Percentiles rank a stretch among this genome's conserved stretches.
Conservation (phyloP, 2,329 filamentous ascomycete species). For the Neocucurbitaria cava region DNA sequence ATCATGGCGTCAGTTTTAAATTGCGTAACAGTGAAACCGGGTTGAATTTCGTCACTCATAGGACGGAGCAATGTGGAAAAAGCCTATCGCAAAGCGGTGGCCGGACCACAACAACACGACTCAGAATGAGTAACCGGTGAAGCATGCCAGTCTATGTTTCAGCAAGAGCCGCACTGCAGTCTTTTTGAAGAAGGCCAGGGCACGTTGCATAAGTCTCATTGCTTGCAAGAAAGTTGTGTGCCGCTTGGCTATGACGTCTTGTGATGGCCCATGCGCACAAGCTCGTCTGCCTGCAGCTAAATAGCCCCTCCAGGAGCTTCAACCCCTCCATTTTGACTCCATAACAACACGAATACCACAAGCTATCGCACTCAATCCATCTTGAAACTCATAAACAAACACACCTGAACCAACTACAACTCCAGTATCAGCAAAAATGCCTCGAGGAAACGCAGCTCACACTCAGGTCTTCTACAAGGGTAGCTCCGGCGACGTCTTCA, state of each 20-base stretch:
- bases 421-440: slow-evolving; percentile 33
- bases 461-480: slow-evolving; percentile 90
- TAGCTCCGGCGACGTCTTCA: slow-evolving; percentile 67
- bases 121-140: background rate
- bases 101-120: background rate
- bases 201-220: background rate
- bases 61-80: background rate
- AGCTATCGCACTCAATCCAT: background rate
- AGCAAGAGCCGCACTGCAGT: slow-evolving; percentile 24
- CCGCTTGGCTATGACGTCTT: slow-evolving; percentile 45
- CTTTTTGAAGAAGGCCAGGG: slow-evolving; percentile 1
- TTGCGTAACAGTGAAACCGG: background rate
- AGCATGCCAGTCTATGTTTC: slow-evolving; percentile 7
- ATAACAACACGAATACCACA: slow-evolving; percentile 6
- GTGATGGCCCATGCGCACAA: slow-evolving; percentile 26
- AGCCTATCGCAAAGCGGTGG: background rate
- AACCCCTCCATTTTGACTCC: slow-evolving; percentile 26
- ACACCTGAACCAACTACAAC: background rate
- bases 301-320: slow-evolving; percentile 45
- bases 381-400: background rate
- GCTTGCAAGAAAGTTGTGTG: background rate
- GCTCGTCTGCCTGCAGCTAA: slow-evolving; percentile 24
- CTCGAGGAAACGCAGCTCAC: slow-evolving; percentile 61
- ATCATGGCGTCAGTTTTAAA: slow-evolving; percentile 16
- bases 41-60: background rate